phyloP scores from a whole-genome alignment of 768 basidiomycete species.

The Leccinum longicurvipes region DNA sequence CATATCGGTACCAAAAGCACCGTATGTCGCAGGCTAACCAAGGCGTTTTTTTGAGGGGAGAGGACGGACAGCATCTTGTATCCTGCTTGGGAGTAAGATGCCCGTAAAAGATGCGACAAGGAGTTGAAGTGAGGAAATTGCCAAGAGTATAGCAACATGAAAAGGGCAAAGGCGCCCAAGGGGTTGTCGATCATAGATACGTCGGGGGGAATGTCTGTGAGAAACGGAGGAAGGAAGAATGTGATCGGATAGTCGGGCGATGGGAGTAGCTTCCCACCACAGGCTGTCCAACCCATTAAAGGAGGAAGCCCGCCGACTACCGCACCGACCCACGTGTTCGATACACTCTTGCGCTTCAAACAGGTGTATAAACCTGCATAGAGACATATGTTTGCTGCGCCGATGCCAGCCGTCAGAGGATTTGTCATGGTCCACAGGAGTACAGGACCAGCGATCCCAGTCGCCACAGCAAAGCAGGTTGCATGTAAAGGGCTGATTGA shows the following conservation, averaged over 20 bases:
- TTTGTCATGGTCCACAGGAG: constrained; percentile 82
- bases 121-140: constrained; percentile 99
- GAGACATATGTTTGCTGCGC: constrained; percentile 77
- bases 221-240: constrained; percentile 60
- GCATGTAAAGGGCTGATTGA: constrained; percentile 88
- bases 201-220: constrained; percentile 42
- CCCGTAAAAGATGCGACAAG: constrained; percentile 82
- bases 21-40: constrained; percentile 83
- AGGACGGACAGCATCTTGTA: constrained; percentile 90
- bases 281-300: constrained; percentile 98
- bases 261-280: constrained; percentile 75
- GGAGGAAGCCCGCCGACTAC: constrained; percentile 93
- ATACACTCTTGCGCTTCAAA: constrained; percentile 77
- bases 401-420: constrained; percentile 80
- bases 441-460: constrained; percentile 75
- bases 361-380: constrained; percentile 94
- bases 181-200: constrained; percentile 69
- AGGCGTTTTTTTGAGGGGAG: constrained; percentile 72
- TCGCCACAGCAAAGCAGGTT: constrained; percentile 67
- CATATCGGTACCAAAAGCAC: constrained; percentile 74
- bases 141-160: constrained; percentile 89
- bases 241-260: constrained; percentile 55
- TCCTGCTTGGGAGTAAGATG: constrained; percentile 88
- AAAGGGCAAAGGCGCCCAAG: constrained; percentile 75
- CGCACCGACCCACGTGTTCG: constrained; percentile 93